These are phyloP conservation scores for Wickerhamiella australiensis DNA, from an alignment of 805 yeast species.

Conservation along the genomic window DNA sequence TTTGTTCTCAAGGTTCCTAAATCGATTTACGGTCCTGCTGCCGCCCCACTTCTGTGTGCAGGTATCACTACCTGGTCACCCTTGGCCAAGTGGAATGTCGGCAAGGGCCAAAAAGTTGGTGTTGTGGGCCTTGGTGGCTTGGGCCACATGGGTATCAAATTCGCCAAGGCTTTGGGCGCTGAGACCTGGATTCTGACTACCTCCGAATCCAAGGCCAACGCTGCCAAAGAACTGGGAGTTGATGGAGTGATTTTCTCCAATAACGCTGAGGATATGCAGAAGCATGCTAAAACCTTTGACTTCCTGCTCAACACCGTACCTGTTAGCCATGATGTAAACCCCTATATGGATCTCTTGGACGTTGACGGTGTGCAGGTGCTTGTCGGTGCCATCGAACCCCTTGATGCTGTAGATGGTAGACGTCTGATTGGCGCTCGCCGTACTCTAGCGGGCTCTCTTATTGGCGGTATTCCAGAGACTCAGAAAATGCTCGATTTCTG, in stretches of 20 bases:
- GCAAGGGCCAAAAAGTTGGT: conserved; percentile 43
- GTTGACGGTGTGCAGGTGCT: conserved; percentile 48
- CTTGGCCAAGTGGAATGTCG: conserved; percentile 37
- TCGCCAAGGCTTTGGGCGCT: conserved; percentile 51
- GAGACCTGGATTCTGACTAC: conserved; percentile 49
- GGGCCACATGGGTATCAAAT: conserved; percentile 49
- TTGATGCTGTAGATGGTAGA: conserved; percentile 37
- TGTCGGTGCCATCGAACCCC: conserved; percentile 49
- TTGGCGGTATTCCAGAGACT: conserved; percentile 56
- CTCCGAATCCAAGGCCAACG: conserved; percentile 38
- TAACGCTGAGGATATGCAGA: conserved; percentile 31
- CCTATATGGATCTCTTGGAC: conserved; percentile 40
- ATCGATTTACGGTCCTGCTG: conserved; percentile 37
- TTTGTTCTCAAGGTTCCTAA: conserved; percentile 57
- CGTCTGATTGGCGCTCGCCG: conserved; percentile 36
- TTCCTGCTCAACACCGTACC: conserved; percentile 43
- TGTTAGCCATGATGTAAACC: conserved; percentile 37
- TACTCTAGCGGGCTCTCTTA: conserved; percentile 35
- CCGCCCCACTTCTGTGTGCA: conserved; percentile 68
- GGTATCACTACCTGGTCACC: conserved; percentile 67
- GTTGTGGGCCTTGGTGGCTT: conserved; percentile 56
- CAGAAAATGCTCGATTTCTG: conserved; percentile 55
- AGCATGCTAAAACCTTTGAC: conserved; percentile 33
- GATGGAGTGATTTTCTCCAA: conserved; percentile 43
- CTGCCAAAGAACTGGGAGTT: conserved; percentile 45